Evolutionary conservation across 257 asterid genomes (phyloP).

Genomic region (Knoxia roxburghii): DNA sequence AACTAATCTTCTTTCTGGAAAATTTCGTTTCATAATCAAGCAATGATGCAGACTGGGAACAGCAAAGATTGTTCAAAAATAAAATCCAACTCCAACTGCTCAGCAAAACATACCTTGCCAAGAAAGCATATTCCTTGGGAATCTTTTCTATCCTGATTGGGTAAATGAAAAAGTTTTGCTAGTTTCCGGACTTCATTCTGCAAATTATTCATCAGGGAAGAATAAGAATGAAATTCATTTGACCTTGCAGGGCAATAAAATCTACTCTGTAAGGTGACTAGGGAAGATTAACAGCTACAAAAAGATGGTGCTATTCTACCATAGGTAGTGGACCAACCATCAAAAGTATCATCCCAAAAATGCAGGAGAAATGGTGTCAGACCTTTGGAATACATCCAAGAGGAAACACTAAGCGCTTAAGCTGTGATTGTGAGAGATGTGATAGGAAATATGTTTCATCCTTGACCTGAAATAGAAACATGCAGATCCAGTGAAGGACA

Average conservation of each 20-base stretch:
- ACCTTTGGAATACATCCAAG: conserved; percentile 93
- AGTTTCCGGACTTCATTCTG: conserved; percentile 95
- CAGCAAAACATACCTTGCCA: conserved; percentile 56
- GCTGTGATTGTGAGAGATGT: conserved; percentile 88
- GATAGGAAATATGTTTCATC: conserved; percentile 98
- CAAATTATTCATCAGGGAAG: background rate
- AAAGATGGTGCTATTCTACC: background rate
- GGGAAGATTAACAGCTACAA: background rate
- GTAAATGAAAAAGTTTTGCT: conserved; percentile 64
- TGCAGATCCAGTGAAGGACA: background rate
- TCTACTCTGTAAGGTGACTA: background rate
- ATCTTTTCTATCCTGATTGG: conserved; percentile 92
- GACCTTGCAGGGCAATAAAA: too few relatives aligned
- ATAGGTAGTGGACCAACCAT: background rate
- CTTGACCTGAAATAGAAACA: conserved; percentile 61
- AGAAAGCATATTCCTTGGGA: conserved; percentile 99
- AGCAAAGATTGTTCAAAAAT: background rate
- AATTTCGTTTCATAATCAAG: background rate
- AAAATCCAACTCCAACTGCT: background rate
- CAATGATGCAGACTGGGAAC: background rate
- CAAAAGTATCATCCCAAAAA: background rate
- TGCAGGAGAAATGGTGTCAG: conserved; percentile 22
- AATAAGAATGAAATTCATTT: conserved; percentile 14
- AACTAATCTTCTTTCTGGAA: background rate
- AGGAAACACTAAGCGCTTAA: conserved; percentile 73